Percentiles rank a stretch among this genome's conserved stretches.
Evolutionary conservation across 2,329 filamentous ascomycete genomes (phyloP).

Genomic region (Cadophora sp.): DNA sequence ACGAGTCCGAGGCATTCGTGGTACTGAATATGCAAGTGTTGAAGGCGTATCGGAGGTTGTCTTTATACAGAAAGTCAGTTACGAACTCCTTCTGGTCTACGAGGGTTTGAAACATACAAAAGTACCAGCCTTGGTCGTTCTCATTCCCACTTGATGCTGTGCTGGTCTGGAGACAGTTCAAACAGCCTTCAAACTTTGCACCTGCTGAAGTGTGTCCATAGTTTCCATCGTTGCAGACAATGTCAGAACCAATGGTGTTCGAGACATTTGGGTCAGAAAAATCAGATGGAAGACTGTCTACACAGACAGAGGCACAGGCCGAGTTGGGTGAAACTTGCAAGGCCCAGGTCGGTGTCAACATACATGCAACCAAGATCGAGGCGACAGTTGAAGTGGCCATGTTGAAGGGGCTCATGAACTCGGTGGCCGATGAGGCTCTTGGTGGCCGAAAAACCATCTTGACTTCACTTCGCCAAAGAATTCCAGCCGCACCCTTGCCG

Average conservation of each 20-base stretch:
- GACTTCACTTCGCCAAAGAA: slow-evolving; percentile 12
- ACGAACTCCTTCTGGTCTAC: no score
- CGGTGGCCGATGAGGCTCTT: slow-evolving; percentile 6
- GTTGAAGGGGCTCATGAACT: background rate
- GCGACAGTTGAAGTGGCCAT: slow-evolving; percentile 12
- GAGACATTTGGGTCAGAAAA: slow-evolving; percentile 47
- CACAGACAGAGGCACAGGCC: slow-evolving; percentile 55
- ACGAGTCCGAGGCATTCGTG: slow-evolving; percentile 35
- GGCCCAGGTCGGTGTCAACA: slow-evolving; percentile 34
- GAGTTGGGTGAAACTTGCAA: slow-evolving; percentile 60
- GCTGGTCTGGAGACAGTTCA: slow-evolving; percentile 43
- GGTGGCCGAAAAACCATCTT: slow-evolving; percentile 2
- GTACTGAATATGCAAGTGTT: slow-evolving; percentile 40
- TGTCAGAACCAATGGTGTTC: slow-evolving; percentile 54
- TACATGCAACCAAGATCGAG: background rate
- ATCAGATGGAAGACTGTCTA: slow-evolving; percentile 49
- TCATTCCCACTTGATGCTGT: slow-evolving; percentile 33
- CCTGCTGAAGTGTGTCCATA: slow-evolving; percentile 38
- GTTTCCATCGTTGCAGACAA: slow-evolving; percentile 45
- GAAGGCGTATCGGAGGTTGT: slow-evolving; percentile 43
- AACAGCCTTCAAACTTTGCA: slow-evolving; percentile 40
- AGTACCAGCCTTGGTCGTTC: slow-evolving; percentile 42
- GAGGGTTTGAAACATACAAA: slow-evolving; percentile 38
- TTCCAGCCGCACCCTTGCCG: slow-evolving; percentile 22
- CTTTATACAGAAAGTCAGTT: slow-evolving; percentile 25